phyloP scores from a whole-genome alignment of 75 land plant genomes.

The Azolla pinnata region DNA sequence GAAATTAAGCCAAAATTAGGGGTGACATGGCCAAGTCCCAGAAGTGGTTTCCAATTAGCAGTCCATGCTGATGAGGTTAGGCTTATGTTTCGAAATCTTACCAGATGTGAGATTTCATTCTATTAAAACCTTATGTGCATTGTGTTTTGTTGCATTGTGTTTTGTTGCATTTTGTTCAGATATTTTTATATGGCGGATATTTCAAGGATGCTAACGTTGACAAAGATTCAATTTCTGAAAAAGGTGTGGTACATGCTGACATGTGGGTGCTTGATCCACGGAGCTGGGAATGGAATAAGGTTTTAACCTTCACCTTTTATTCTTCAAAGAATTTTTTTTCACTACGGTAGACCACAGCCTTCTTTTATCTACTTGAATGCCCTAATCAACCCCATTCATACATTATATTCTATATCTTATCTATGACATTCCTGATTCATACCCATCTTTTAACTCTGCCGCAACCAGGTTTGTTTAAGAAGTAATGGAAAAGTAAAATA shows the following conservation, averaged over 20 bases:
- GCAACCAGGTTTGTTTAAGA: too few species aligned
- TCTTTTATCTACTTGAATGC: not conserved
- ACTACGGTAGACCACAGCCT: not conserved
- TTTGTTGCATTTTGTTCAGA: slow-evolving; percentile 53
- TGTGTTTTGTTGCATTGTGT: too few species aligned
- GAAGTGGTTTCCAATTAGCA: slow-evolving; percentile 94
- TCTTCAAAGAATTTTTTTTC: not conserved
- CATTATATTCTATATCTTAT: too few species aligned
- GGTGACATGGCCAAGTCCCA: slow-evolving; percentile 74
- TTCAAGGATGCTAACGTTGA: slow-evolving; percentile 74
- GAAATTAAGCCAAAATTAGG: slow-evolving; percentile 89
- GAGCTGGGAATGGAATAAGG: slow-evolving; percentile 96
- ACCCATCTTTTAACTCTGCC: too few species aligned
- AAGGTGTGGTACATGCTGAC: slow-evolving; percentile 85
- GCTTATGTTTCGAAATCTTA: too few species aligned
- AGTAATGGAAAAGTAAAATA: too few species aligned
- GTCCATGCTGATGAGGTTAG: slow-evolving; percentile 84
- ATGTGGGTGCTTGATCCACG: slow-evolving; percentile 97
- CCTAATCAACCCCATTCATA: too few species aligned
- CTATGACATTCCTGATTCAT: too few species aligned
- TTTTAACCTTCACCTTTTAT: slow-evolving; percentile 9
- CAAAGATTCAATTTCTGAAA: slow-evolving; percentile 71
- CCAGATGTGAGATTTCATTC: too few species aligned
- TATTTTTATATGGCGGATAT: slow-evolving; percentile 94
- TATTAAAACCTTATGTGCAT: slow-evolving; percentile 4